Conservation (phyloP, 441 rosid species). For the Cnidoscolus chayamansa region DNA sequence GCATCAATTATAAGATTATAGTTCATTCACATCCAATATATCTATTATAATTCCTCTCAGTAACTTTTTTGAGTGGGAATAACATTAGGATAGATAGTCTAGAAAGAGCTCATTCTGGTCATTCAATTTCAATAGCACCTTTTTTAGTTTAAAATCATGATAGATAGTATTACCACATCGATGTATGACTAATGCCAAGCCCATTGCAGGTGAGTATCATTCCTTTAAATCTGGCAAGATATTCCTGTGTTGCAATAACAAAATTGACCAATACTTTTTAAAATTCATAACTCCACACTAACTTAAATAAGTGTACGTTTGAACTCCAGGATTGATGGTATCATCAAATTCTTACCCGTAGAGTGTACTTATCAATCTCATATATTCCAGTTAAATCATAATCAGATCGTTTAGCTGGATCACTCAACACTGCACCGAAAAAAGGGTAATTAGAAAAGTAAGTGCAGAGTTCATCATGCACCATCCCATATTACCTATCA, state of each 20-base stretch:
- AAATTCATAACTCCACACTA: constrained; percentile 2
- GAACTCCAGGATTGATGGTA: constrained; percentile 1
- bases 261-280: constrained; percentile 18
- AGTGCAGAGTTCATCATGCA: not conserved
- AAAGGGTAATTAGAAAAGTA: constrained; percentile 10
- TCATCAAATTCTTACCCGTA: constrained; percentile 50
- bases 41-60: not conserved
- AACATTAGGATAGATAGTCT: too few relatives aligned
- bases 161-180: constrained; percentile 43
- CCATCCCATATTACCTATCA: not conserved
- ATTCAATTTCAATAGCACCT: not conserved
- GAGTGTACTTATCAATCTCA: constrained; percentile 68
- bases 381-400: constrained; percentile 71
- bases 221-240: constrained; percentile 81
- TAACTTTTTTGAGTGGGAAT: too few relatives aligned
- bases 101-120: not conserved
- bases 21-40: not conserved
- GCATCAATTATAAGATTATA: too few relatives aligned
- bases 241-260: constrained; percentile 47
- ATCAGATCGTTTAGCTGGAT: constrained; percentile 64
- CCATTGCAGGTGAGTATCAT: constrained; percentile 87
- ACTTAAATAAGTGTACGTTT: constrained; percentile 9
- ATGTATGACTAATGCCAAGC: constrained; percentile 60
- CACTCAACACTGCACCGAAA: constrained; percentile 56
- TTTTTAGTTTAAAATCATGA: not conserved